A percentile compares a stretch with the other conserved stretches of the same genome.
These are phyloP conservation scores for Fusarium sarcochroum DNA, from an alignment of 2,329 filamentous ascomycete genomes.

Conservation along the genomic window DNA sequence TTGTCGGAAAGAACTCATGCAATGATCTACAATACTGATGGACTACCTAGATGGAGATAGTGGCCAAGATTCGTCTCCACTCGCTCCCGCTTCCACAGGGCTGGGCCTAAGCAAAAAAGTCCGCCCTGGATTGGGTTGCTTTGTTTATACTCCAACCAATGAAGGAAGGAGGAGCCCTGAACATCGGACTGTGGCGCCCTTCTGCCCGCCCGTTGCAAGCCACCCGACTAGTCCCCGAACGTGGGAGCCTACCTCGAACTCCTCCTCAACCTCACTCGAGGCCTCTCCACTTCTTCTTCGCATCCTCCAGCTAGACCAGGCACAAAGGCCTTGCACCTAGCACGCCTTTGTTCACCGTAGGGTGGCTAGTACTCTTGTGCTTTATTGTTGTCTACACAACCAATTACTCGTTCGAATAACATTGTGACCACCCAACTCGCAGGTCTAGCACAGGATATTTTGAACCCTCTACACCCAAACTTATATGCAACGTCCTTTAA, in stretches of 20 bases:
- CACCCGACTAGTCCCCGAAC: constrained; percentile 17
- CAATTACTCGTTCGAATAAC: constrained; percentile 9
- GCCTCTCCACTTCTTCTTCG: constrained; percentile 16
- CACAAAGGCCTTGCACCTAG: neutral
- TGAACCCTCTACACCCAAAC: constrained; percentile 17
- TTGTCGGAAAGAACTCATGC: neutral
- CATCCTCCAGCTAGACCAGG: neutral
- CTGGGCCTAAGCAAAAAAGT: constrained; percentile 34
- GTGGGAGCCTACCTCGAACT: constrained; percentile 29
- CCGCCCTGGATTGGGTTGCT: constrained; percentile 26
- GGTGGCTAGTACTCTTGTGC: constrained; percentile 1
- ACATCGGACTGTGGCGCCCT: constrained; percentile 32
- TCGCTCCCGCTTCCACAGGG: constrained; percentile 39
- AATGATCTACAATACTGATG: neutral
- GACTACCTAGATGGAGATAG: neutral
- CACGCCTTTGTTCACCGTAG: constrained; percentile 16
- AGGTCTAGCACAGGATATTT: constrained; percentile 21
- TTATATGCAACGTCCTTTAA: constrained; percentile 8
- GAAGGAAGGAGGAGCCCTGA: constrained; percentile 18
- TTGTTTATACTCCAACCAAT: constrained; percentile 34
- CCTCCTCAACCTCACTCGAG: constrained; percentile 18
- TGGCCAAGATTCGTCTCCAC: constrained; percentile 16
- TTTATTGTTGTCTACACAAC: neutral
- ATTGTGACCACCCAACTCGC: constrained; percentile 17
- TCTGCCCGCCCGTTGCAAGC: constrained; percentile 37